Base-by-base conservation (phyloP, 2,329 filamentous ascomycete genomes). In the Blastomyces gilchristii region DNA sequence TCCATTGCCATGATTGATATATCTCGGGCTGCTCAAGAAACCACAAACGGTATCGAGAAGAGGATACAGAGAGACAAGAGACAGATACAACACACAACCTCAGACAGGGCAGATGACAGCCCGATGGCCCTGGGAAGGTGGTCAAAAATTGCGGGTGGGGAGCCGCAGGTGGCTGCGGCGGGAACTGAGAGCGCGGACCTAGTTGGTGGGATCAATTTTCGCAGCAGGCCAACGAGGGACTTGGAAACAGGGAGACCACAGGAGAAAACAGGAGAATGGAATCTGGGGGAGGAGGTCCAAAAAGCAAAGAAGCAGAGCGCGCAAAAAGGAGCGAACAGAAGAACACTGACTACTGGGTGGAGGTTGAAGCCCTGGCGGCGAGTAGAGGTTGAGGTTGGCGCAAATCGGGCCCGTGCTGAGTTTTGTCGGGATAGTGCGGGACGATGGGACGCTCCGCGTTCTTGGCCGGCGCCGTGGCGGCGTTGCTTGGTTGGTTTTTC, bases 1-100 rank as follows among this genome's bases (percentile, higher is more conserved):
- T 79, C 75, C 76, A 78, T 78, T 62, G 39, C 57, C 39, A 58
- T 58, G 22, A 34, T 47, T 34, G 57, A 14, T 25, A 47, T 31
- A 18, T 34, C 25, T 28, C 31, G 39, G 22, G 11, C 41, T 58
- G 41, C 25, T 28, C 7, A 31, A 9, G 43, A 22, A n/a, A 31
- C 22, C 28, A 41, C 57, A 22, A 22, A 3, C 25, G 22, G 12
- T 37, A 58, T 58, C 7, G 25, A 47, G 22, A 47, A 58, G 41
- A 58, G 25, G 16, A 28, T 18, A 34, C 39, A 12, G 41, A 58
- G 22, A 12, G 16, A 43, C 11, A 43, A 43, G 16, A 43, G 12
- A 16, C 41, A 16, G 41, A 43, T 2, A 14, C 41, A 58, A 43
- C 12, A 14, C 41, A 58, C 41, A 31, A 16, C 16, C 6, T n/a